Base-by-base conservation (phyloP, 805 yeast species). In the Brettanomyces anomalus region DNA sequence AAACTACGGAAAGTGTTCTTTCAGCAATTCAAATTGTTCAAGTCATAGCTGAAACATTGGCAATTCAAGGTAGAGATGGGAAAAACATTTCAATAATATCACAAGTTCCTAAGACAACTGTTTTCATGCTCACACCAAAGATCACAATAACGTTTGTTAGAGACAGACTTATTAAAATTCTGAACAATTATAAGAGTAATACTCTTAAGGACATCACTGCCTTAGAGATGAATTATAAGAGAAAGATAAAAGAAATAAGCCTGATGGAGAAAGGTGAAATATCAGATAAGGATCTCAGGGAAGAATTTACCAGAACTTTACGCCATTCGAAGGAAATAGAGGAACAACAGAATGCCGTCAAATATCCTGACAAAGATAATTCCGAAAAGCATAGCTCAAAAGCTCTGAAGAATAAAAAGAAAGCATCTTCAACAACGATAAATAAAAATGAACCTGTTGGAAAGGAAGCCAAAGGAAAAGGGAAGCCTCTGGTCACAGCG, bases 211-310 rank as follows among this genome's bases (percentile, higher is more conserved):
- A 62, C 32, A 59, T 64, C 45, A 67, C 72, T 20, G 57, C 57
- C 44, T 61, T 69, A 13, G 76, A 71, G 46, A 47, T 49, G 30
- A 58, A 54, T 14, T 69, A 65, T 52, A 59, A 58, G 34, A 51
- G 43, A 16, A 62, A 61, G 36, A 57, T 60, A 37, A 49, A 50
- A 11, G 74, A 70, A 43, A 68, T 71, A 6, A 65, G 63, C 20
- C 52, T 58, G 48, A 67, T 71, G 14, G 71, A 67, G 40, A 54
- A 56, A 32, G 74, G 74, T 1, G 61, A 61, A 41, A 55, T 68
- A 49, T 70, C 68, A 36, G 65, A 64, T 26, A 57, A 61, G 33
- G 49, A 56, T 14, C 45, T 65, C 15, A 43, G 50, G 16, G 46
- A 52, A 35, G 66, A 61, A 45, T 54, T 56, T 41, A 24, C 26